A percentile compares a stretch with the other conserved stretches of the same genome.
These are phyloP conservation scores for Penicillium alfredii DNA, from an alignment of 495 filamentous ascomycete genomes.

Conservation along the genomic window DNA sequence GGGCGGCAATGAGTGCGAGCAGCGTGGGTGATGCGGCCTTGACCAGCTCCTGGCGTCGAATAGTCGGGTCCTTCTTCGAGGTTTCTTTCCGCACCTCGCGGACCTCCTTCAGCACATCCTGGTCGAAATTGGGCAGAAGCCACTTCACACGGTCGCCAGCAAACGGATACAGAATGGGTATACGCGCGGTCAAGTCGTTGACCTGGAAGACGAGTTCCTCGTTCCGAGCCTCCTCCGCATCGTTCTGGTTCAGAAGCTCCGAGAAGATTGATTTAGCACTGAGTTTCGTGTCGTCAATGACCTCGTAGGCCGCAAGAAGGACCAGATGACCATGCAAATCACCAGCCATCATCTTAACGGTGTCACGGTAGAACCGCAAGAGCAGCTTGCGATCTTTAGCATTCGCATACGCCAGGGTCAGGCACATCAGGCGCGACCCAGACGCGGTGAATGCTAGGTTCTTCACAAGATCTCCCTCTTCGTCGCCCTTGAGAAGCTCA, in stretches of 20 bases:
- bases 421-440: constrained; percentile 73
- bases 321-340: constrained; percentile 76
- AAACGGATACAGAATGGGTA: constrained; percentile 78
- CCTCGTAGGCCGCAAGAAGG: constrained; percentile 76
- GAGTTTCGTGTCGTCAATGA: constrained; percentile 88
- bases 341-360: constrained; percentile 69
- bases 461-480: constrained; percentile 80
- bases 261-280: constrained; percentile 78
- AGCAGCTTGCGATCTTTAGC: constrained; percentile 93
- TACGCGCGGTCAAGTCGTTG: constrained; percentile 65
- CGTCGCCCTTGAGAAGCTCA: constrained; percentile 84
- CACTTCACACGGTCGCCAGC: constrained; percentile 65
- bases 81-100: constrained; percentile 69
- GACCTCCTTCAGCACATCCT: constrained; percentile 64
- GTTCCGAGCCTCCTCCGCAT: constrained; percentile 46
- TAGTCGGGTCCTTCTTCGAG: constrained; percentile 82
- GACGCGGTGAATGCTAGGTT: constrained; percentile 93
- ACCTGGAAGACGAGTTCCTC: constrained; percentile 59
- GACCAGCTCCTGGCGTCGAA: constrained; percentile 69
- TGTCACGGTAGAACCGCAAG: constrained; percentile 79
- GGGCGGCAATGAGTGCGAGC: constrained; percentile 61
- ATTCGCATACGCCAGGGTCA: constrained; percentile 71
- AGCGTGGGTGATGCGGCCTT: constrained; percentile 52
- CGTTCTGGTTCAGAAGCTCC: constrained; percentile 68
- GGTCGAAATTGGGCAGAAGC: constrained; percentile 55